Conservation (phyloP, 371 early-diverging fungal species). For the Mucor saturninus region DNA sequence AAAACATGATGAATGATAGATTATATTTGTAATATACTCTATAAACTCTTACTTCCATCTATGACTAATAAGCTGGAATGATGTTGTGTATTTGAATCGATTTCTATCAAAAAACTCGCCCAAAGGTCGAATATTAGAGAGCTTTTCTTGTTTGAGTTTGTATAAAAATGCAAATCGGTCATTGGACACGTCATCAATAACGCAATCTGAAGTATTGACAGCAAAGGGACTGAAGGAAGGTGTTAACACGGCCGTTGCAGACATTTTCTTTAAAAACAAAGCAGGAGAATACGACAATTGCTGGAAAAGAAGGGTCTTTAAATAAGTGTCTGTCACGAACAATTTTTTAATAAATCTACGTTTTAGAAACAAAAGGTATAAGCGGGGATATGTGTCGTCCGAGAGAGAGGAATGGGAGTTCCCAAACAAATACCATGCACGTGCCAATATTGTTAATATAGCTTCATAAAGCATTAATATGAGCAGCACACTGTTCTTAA, state of each 20-base stretch:
- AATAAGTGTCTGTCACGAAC: too few relatives aligned
- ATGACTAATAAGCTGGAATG: slow-evolving; percentile 39
- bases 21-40: neutral
- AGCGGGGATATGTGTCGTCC: too few relatives aligned
- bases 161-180: slow-evolving; percentile 26
- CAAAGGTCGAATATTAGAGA: slow-evolving; percentile 55
- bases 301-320: too few relatives aligned
- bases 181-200: neutral
- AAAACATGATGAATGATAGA: neutral
- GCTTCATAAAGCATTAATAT: too few relatives aligned
- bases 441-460: too few relatives aligned
- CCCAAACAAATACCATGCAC: too few relatives aligned
- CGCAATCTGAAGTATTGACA: neutral
- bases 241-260: neutral
- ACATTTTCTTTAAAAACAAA: neutral
- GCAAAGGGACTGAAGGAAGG: neutral
- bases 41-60: slow-evolving; percentile 49
- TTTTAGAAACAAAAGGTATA: too few relatives aligned
- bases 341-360: too few relatives aligned
- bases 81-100: slow-evolving; percentile 53
- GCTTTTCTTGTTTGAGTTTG: slow-evolving; percentile 38
- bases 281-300: too few relatives aligned
- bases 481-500: too few relatives aligned
- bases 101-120: slow-evolving; percentile 66
- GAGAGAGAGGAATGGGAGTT: too few relatives aligned